These are phyloP conservation scores for Tetradesmus obliquus DNA, from an alignment of 139 green algal genomes.

Conservation along the genomic window DNA sequence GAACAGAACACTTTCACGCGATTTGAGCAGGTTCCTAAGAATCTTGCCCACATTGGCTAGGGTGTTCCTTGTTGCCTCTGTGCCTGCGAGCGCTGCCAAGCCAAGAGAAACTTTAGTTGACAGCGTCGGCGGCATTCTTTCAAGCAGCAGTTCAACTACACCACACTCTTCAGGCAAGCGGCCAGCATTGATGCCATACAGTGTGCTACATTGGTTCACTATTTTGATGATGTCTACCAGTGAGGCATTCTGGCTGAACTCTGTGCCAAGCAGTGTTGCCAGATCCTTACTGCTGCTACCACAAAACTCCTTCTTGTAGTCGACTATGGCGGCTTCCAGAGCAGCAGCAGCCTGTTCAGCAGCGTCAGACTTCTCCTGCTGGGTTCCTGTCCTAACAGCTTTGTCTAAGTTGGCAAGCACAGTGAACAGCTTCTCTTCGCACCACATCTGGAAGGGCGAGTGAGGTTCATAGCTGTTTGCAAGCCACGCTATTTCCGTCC, in stretches of 20 bases:
- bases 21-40: neutral
- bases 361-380: neutral
- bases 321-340: neutral
- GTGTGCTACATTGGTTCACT: neutral
- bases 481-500: neutral
- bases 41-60: too few relatives aligned
- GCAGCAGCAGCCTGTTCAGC: neutral
- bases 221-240: neutral
- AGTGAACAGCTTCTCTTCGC: neutral
- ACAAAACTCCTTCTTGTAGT: neutral
- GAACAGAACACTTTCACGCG: neutral
- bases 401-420: neutral
- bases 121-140: too few relatives aligned
- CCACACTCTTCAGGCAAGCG: too few relatives aligned
- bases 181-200: too few relatives aligned
- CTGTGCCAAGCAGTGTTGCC: neutral
- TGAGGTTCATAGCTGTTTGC: neutral
- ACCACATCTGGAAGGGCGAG: neutral
- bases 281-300: neutral
- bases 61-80: too few relatives aligned
- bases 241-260: neutral
- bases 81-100: too few relatives aligned
- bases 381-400: neutral
- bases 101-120: too few relatives aligned
- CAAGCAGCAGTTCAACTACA: too few relatives aligned